Evolutionary conservation across 2,329 filamentous ascomycete genomes (phyloP), one percentile per base, ranked within the genome.

Genomic region (Neonectria faginata): DNA sequence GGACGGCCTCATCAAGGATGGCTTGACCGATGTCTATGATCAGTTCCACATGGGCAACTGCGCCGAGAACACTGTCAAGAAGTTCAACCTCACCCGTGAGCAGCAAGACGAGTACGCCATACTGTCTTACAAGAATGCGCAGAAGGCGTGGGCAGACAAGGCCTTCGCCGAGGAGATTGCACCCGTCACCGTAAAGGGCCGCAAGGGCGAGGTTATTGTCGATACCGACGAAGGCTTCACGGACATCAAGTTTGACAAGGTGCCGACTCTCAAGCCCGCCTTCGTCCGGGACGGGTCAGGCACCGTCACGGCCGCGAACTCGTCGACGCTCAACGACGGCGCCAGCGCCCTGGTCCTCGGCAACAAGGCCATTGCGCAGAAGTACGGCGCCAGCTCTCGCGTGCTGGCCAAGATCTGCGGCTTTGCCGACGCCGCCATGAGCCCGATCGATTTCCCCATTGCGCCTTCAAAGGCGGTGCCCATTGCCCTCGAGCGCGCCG

Each of bases 11-110:
- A 91, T 98, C 77, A 96, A 96, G 79, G 96, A 99, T 75, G 96
- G 96, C 0, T 82, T 99, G 66, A 97, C 93, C 84, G 96, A 99
- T 77, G 95, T 97, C 14, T 99, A 97, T 80, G 94, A 97, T 78
- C 88, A 97, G 77, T 92, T 97, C 75, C 96, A 98, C 81, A 99
- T 99, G 96, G 96, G 96, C 47, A 94, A 96, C 73, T 99, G 96
- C 77, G 94, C 94, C 16, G 96, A 99, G 83, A 93, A 91, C 71
- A 97, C 95, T 2, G 96, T 92, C 52, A 97, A 97, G 85, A 95
- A 94, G 73, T 87, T 93, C 79, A 83, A 86, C 1, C 87, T 99
- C 67, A 90, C 91, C 9, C 85, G 96, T 14, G 89, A 97, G 79
- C 89, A 92, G 77, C 96, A 99, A 82, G 96, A 99, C 75, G 86